Conservation (phyloP, 352 stramenopile species). For the Globisporangium mamillatum region DNA sequence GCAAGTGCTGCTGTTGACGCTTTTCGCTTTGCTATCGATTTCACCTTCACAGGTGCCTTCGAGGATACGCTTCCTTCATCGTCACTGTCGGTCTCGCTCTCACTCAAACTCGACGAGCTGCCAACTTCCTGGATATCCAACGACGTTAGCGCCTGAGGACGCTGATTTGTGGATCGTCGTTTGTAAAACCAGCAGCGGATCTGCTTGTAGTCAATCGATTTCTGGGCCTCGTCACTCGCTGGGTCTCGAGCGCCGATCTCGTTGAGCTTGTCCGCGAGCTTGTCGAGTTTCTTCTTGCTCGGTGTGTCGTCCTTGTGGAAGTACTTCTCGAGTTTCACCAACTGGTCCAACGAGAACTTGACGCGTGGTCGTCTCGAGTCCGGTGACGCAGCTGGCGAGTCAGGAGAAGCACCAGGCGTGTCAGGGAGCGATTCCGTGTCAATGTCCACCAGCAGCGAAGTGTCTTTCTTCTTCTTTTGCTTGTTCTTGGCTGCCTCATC, state of each 20-base stretch:
- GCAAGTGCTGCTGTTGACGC: neutral
- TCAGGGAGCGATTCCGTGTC: conserved; percentile 55
- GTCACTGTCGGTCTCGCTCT: conserved; percentile 70
- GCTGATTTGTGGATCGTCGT: conserved; percentile 71
- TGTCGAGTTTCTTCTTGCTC: conserved; percentile 78
- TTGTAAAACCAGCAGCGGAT: conserved; percentile 89
- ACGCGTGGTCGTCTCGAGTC: conserved; percentile 64
- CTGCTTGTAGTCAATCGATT: conserved; percentile 84
- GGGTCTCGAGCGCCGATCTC: conserved; percentile 55
- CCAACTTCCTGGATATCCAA: conserved; percentile 51
- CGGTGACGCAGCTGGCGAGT: conserved; percentile 66
- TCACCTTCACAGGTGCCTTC: neutral
- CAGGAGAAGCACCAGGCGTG: conserved; percentile 51
- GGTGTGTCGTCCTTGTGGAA: conserved; percentile 83
- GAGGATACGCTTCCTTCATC: conserved; percentile 31
- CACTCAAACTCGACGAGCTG: conserved; percentile 48
- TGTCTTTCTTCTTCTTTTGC: conserved; percentile 45
- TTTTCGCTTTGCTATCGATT: conserved; percentile 26
- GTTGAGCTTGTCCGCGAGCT: conserved; percentile 70
- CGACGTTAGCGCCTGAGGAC: conserved; percentile 59
- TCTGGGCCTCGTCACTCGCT: conserved; percentile 52
- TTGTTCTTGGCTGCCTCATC: conserved; percentile 20
- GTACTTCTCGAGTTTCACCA: conserved; percentile 79
- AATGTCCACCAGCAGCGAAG: conserved; percentile 44
- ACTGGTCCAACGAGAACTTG: conserved; percentile 75